These are phyloP conservation scores for Aspergillus carbonarius DNA, from an alignment of 2,329 filamentous ascomycete species.

Conservation along the genomic window DNA sequence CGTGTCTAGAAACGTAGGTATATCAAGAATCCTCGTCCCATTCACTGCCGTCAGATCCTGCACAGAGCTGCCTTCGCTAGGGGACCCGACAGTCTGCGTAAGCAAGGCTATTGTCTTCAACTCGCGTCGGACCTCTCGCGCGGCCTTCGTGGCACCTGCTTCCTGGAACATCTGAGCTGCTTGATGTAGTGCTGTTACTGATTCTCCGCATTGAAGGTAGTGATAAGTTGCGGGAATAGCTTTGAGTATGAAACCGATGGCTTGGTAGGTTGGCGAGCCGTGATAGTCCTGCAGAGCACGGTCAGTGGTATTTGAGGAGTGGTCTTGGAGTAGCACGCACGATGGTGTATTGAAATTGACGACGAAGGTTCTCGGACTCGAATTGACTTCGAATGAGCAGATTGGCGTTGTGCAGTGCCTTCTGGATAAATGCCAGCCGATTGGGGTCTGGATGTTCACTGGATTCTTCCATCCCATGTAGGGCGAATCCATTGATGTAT, in stretches of 20 bases:
- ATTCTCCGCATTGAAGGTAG: neutral
- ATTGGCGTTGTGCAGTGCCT: neutral
- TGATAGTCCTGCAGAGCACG: neutral
- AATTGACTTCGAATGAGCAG: neutral
- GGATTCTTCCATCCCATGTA: neutral
- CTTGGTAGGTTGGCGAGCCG: neutral
- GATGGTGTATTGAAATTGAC: too few relatives aligned
- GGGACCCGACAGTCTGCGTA: too few relatives aligned
- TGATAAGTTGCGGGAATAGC: neutral
- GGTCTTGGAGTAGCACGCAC: too few relatives aligned
- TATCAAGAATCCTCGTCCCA: too few relatives aligned
- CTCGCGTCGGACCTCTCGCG: neutral
- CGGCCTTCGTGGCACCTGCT: neutral
- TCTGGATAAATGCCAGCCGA: neutral
- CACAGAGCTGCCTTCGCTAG: too few relatives aligned
- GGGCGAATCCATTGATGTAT: neutral
- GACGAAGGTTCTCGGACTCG: neutral
- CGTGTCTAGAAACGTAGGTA: too few relatives aligned
- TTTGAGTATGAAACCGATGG: constrained; percentile 1
- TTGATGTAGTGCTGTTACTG: neutral
- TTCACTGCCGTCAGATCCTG: too few relatives aligned
- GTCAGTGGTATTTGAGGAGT: neutral
- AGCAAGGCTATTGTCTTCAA: neutral
- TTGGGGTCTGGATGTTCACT: neutral
- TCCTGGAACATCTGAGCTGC: neutral